Evolutionary conservation across 78 protist species (phyloP), one percentile per base, ranked within the genome.

Genomic region (Andalucia godoyi): DNA sequence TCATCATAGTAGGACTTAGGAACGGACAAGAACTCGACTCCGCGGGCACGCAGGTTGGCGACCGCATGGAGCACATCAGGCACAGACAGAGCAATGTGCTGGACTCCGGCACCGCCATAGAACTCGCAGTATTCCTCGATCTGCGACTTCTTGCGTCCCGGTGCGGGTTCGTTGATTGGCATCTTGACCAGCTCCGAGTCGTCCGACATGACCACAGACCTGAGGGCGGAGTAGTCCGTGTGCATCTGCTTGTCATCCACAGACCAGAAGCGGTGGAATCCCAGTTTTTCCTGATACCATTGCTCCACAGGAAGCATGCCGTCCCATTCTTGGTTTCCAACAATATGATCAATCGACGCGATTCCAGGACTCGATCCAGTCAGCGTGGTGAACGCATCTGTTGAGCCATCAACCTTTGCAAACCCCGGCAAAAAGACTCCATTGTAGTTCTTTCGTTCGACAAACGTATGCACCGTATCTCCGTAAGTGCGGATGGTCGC

Each of bases 141-240:
- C 65, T 89, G 91, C 15, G 62, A 33, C 72, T 71, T 70, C 61
- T 46, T 52, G 73, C 63, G 70, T 37, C 92, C 95, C 5, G 41
- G 47, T 30, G 92, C 89, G n/a, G 95, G 95, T 74, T 90, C 95
- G 84, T 90, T 90, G 78, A 90, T 83, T 43, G 89, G 89, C 81
- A 84, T 66, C 75, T 79, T 83, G 70, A 90, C 76, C 10, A 5
- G 40, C 64, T 84, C 89, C 30, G 50, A 57, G 13, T 43, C 7
- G 57, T 84, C 82, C 30, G 90, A 46, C 46, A 90, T 67, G n/a
- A 90, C 95, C 29, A 85, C 76, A 5, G 92, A 76, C 45, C 33
- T 36, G 32, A 70, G 40, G 2, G 88, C 79, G 10, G 69, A 46
- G 85, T 66, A 85, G 63, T 85, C 92, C 37, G 95, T 90, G 82